A percentile compares a stretch with the other conserved stretches of the same genome.
These are phyloP conservation scores for Gastrodia elata DNA, from an alignment of 106 monocot genomes.

Conservation along the genomic window DNA sequence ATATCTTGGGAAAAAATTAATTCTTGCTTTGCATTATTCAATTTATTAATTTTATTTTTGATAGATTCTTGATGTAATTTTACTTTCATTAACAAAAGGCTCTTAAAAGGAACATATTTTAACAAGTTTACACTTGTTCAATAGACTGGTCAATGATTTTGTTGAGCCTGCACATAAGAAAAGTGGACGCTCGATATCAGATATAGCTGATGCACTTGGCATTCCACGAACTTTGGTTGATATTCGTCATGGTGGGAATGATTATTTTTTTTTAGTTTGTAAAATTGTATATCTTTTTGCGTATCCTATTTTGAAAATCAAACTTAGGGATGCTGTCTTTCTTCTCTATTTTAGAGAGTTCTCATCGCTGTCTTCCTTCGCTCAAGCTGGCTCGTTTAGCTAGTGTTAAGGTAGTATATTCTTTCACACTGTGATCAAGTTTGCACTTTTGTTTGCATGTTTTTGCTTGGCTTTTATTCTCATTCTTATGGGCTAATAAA, in stretches of 20 bases:
- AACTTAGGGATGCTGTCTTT: neutral
- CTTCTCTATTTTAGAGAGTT: slow-evolving; percentile 54
- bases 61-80: neutral
- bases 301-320: neutral
- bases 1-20: neutral
- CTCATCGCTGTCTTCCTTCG: slow-evolving; percentile 77
- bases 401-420: slow-evolving; percentile 41
- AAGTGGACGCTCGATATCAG: slow-evolving; percentile 66
- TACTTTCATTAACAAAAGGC: neutral
- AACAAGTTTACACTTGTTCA: neutral
- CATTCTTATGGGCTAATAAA: neutral
- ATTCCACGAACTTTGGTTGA: slow-evolving; percentile 84
- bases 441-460: neutral
- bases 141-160: slow-evolving; percentile 82
- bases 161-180: slow-evolving; percentile 61
- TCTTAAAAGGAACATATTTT: neutral
- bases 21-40: neutral
- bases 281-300: neutral
- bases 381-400: slow-evolving; percentile 61
- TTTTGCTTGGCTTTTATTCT: neutral
- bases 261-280: slow-evolving; percentile 1
- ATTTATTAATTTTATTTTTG: slow-evolving; percentile 1
- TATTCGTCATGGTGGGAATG: slow-evolving; percentile 83
- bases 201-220: slow-evolving; percentile 71
- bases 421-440: neutral